Evolutionary conservation across 208 protist genomes (phyloP).

Genomic region (Leishmania major): DNA sequence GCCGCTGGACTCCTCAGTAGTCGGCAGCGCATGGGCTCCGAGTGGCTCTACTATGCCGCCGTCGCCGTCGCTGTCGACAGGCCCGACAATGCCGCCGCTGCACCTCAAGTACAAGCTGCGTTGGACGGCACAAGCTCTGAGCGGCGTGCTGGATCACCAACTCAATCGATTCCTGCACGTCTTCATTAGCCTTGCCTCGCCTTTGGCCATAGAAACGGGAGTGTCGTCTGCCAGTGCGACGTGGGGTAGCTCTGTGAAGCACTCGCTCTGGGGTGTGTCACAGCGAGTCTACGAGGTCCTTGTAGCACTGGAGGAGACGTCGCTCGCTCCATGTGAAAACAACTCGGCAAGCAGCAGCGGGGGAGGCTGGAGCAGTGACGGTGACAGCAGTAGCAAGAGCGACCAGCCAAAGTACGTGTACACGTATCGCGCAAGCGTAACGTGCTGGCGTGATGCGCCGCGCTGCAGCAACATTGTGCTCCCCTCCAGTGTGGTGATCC

Average conservation of each 20-base stretch:
- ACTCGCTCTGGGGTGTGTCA: background rate
- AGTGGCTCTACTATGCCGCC: background rate
- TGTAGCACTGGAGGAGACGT: slow-evolving; percentile 51
- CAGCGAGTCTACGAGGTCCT: slow-evolving; percentile 34
- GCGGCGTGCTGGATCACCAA: slow-evolving; percentile 38
- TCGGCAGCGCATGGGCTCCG: background rate
- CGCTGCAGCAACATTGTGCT: slow-evolving; percentile 70
- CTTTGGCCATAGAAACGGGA: slow-evolving; percentile 20
- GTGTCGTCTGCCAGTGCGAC: background rate
- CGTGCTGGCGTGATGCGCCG: slow-evolving; percentile 40
- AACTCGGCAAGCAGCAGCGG: slow-evolving; percentile 1
- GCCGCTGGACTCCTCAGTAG: background rate
- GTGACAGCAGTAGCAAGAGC: background rate
- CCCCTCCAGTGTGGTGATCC: slow-evolving; percentile 50
- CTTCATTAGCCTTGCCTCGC: slow-evolving; percentile 66
- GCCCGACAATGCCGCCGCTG: slow-evolving; percentile 36
- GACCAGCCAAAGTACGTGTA: slow-evolving; percentile 30
- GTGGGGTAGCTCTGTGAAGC: background rate
- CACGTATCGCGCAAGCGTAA: slow-evolving; percentile 49
- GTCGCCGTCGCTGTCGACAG: background rate
- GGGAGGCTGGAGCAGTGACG: background rate
- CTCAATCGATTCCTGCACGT: slow-evolving; percentile 70
- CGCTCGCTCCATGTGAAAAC: slow-evolving; percentile 14
- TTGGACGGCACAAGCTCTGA: slow-evolving; percentile 42
- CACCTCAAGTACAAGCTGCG: slow-evolving; percentile 47